phyloP scores from a whole-genome alignment of 805 yeast genomes.

The Ogataea philodendri region DNA sequence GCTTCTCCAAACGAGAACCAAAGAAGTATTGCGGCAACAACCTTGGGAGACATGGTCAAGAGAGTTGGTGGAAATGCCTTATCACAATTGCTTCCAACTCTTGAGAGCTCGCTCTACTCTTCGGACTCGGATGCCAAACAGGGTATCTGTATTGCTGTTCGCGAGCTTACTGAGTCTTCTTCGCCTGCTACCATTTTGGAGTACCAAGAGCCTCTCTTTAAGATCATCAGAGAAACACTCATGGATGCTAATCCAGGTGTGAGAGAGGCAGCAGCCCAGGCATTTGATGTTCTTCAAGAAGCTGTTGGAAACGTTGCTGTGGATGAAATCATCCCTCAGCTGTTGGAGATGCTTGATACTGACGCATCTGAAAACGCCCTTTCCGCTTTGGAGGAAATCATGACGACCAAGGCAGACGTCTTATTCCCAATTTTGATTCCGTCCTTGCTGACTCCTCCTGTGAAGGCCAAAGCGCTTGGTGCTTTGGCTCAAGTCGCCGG shows the following conservation, averaged over 20 bases:
- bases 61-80: constrained; percentile 90
- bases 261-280: constrained; percentile 86
- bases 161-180: constrained; percentile 79
- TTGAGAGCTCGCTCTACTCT: constrained; percentile 58
- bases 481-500: constrained; percentile 91
- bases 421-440: constrained; percentile 94
- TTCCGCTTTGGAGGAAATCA: constrained; percentile 84
- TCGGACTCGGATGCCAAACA: constrained; percentile 85
- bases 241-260: constrained; percentile 72
- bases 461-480: constrained; percentile 85
- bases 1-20: constrained; percentile 79
- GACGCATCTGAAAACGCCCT: constrained; percentile 68
- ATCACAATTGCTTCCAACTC: constrained; percentile 78
- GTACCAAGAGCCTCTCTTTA: constrained; percentile 67
- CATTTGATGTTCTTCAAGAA: constrained; percentile 84
- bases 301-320: constrained; percentile 80
- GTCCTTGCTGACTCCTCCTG: constrained; percentile 75
- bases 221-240: constrained; percentile 73
- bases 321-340: constrained; percentile 83
- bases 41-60: constrained; percentile 91
- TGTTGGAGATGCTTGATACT: constrained; percentile 63
- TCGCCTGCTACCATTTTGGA: constrained; percentile 55
- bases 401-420: constrained; percentile 85
- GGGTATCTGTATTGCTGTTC: constrained; percentile 93
- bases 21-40: constrained; percentile 85